Evolutionary conservation across 139 green algal genomes (phyloP).

Genomic region (Trebouxia sp.): DNA sequence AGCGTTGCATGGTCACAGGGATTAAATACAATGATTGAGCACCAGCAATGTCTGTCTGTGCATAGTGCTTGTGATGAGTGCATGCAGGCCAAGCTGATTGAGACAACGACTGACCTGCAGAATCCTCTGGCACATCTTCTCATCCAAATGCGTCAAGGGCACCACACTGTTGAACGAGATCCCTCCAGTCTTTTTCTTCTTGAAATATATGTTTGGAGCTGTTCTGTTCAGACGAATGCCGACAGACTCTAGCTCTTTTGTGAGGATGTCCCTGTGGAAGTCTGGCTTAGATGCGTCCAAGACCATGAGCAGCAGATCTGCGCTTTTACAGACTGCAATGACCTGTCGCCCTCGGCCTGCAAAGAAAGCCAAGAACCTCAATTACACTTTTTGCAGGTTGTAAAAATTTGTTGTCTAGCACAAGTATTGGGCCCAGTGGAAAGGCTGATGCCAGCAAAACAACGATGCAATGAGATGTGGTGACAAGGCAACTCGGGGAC

Average conservation of each 20-base stretch:
- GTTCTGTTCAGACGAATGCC: constrained; percentile 91
- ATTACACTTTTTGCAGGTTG: no score
- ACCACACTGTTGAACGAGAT: constrained; percentile 86
- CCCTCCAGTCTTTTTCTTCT: constrained; percentile 95
- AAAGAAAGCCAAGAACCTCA: neutral
- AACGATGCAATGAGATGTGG: no score
- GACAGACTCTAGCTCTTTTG: constrained; percentile 92
- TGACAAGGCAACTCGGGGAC: no score
- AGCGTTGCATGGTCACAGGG: no score
- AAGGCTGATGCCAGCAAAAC: no score
- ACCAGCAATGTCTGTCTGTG: no score
- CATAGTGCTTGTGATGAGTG: neutral
- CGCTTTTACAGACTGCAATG: constrained; percentile 98
- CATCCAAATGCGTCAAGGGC: constrained; percentile 88
- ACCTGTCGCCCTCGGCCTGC: constrained; percentile 73
- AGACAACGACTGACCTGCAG: constrained; percentile 58
- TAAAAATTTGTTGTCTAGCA: no score
- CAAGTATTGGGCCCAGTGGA: no score
- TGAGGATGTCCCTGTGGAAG: constrained; percentile 93
- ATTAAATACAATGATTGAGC: no score
- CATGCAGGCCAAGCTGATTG: neutral
- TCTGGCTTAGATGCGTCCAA: constrained; percentile 96
- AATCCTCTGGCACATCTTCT: constrained; percentile 90
- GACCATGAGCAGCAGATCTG: constrained; percentile 98
- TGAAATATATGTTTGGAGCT: constrained; percentile 92